These are phyloP conservation scores for Metschnikowia lochheadii DNA, from an alignment of 805 yeast species.

Conservation along the genomic window DNA sequence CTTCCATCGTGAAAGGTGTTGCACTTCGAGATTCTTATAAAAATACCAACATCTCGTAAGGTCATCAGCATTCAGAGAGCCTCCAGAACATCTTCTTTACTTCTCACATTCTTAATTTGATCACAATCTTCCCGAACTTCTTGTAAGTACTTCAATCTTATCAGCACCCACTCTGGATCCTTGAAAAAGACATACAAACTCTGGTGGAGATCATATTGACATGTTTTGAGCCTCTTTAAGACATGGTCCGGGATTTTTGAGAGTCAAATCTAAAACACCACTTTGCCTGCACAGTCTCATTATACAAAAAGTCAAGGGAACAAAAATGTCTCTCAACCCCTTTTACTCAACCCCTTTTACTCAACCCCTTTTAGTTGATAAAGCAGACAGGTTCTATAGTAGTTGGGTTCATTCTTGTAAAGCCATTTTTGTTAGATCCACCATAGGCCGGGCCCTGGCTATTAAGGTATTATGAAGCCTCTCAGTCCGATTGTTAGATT, in stretches of 20 bases:
- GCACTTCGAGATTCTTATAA: slow-evolving; percentile 30
- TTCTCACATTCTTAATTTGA: slow-evolving; percentile 26
- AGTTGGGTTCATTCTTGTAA: slow-evolving; percentile 12
- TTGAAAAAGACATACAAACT: slow-evolving; percentile 2
- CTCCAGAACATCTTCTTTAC: slow-evolving; percentile 36
- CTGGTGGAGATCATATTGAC: background rate
- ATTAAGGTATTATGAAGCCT: no score
- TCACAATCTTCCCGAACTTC: slow-evolving; percentile 30
- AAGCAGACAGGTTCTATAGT: slow-evolving; percentile 18
- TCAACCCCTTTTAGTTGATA: slow-evolving; percentile 10
- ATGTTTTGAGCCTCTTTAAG: slow-evolving; percentile 1
- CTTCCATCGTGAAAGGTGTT: background rate
- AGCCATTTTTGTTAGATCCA: no score
- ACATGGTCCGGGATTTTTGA: slow-evolving; percentile 6
- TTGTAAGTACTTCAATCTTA: slow-evolving; percentile 32
- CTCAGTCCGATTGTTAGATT: no score
- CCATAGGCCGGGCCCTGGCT: no score
- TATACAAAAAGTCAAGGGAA: slow-evolving; percentile 12
- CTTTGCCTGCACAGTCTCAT: slow-evolving; percentile 2
- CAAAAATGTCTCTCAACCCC: slow-evolving; percentile 17
- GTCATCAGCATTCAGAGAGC: slow-evolving; percentile 47
- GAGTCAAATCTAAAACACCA: slow-evolving; percentile 14
- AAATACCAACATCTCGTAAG: slow-evolving; percentile 53
- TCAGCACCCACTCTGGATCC: slow-evolving; percentile 19
- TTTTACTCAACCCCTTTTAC: no score